phyloP scores from a whole-genome alignment of 305 asterid species.

The Salvia sclarea region DNA sequence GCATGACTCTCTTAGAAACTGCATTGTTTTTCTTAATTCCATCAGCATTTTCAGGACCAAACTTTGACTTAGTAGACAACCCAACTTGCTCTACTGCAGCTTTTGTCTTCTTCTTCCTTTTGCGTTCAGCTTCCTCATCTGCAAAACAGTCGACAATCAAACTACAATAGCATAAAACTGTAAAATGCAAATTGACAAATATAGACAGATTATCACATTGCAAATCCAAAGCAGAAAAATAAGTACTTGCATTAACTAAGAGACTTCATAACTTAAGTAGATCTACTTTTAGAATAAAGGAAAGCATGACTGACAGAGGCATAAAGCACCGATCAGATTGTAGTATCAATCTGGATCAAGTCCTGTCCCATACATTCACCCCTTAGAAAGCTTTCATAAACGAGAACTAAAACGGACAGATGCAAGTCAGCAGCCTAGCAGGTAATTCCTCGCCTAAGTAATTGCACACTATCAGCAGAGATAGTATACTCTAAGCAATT shows the following conservation, averaged over 20 bases:
- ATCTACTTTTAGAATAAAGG: background rate
- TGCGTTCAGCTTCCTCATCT: constrained; percentile 88
- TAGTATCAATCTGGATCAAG: background rate
- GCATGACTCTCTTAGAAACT: constrained; percentile 51
- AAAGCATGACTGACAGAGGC: background rate
- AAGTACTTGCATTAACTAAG: background rate
- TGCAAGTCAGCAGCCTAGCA: constrained; percentile 3
- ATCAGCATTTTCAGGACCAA: constrained; percentile 56
- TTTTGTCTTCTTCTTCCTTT: constrained; percentile 76
- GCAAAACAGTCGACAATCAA: constrained; percentile 37
- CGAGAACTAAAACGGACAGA: background rate
- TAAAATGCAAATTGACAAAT: constrained; percentile 5
- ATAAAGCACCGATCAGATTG: constrained; percentile 5
- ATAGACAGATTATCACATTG: constrained; percentile 4
- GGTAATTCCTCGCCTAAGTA: background rate
- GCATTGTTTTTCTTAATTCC: constrained; percentile 54
- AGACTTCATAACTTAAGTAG: background rate
- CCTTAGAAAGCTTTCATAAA: background rate
- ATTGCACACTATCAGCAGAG: background rate
- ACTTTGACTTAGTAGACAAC: constrained; percentile 47
- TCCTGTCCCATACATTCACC: background rate
- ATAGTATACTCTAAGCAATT: background rate
- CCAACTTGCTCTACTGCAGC: constrained; percentile 55
- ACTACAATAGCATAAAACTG: constrained; percentile 18
- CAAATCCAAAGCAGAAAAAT: background rate